These are phyloP conservation scores for Heterococcus sp. DNA, from an alignment of 108 stramenopile genomes.

Conservation along the genomic window DNA sequence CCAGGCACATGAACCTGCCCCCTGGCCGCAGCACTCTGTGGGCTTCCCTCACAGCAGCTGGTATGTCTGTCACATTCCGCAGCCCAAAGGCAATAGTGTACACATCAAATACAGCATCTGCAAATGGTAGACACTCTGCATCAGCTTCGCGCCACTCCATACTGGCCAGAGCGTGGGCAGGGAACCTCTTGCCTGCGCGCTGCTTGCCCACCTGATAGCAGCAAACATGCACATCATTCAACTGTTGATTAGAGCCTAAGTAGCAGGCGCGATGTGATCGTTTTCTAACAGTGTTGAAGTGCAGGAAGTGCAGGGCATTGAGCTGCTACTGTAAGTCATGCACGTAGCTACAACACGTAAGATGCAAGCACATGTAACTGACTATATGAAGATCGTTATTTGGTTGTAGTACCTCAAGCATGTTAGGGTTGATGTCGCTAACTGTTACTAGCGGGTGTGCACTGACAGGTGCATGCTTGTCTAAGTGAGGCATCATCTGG, in stretches of 20 bases:
- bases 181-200: slow-evolving; percentile 8
- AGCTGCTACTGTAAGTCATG: no score
- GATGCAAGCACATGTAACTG: no score
- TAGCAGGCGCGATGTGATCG: background rate
- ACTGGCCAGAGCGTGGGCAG: background rate
- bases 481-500: background rate
- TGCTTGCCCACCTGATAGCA: slow-evolving; percentile 25
- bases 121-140: slow-evolving; percentile 86
- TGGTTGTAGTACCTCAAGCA: slow-evolving; percentile 95
- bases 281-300: no score
- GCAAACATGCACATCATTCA: background rate
- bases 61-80: slow-evolving; percentile 83
- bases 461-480: background rate
- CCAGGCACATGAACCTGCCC: slow-evolving; percentile 94
- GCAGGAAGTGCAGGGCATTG: no score
- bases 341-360: no score
- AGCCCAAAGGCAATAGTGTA: slow-evolving; percentile 98
- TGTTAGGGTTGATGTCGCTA: slow-evolving; percentile 92
- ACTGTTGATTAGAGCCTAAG: background rate
- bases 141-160: slow-evolving; percentile 71
- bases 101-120: slow-evolving; percentile 82
- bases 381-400: no score
- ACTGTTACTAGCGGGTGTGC: slow-evolving; percentile 69
- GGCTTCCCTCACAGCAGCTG: slow-evolving; percentile 22
- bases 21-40: slow-evolving; percentile 83